Percentiles rank a stretch among this genome's conserved stretches.
Evolutionary conservation across 768 basidiomycete genomes (phyloP).

Genomic region (Lactarius hengduanensis): DNA sequence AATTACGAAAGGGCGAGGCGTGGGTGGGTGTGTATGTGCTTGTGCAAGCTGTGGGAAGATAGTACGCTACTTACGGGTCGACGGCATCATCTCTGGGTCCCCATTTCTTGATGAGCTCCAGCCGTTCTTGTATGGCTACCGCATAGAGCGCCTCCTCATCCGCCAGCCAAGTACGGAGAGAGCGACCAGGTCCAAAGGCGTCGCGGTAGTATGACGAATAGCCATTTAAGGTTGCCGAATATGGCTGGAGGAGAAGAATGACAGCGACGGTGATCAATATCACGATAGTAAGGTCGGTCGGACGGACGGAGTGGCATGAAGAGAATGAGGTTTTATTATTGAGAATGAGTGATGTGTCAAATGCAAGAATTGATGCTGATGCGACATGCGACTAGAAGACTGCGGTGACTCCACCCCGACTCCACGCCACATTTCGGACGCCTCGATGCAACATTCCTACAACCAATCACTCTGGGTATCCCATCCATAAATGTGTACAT

Average conservation of each 20-base stretch:
- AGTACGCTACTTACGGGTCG: too few relatives aligned
- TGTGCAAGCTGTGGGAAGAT: too few relatives aligned
- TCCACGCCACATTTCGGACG: too few relatives aligned
- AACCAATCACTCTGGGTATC: background rate
- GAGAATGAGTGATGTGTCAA: background rate
- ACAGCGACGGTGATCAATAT: background rate
- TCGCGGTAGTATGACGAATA: constrained; percentile 14
- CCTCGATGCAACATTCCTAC: background rate
- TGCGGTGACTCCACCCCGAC: too few relatives aligned
- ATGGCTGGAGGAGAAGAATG: constrained; percentile 1
- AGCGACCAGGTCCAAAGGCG: background rate
- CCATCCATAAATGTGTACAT: background rate
- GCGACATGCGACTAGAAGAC: too few relatives aligned
- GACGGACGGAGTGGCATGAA: constrained; percentile 7
- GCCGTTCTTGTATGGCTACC: background rate
- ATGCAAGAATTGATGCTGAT: too few relatives aligned
- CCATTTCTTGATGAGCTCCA: constrained; percentile 17
- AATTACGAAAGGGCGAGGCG: background rate
- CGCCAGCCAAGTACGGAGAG: constrained; percentile 10
- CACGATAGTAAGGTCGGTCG: background rate
- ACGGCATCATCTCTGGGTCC: background rate
- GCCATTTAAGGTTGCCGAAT: background rate
- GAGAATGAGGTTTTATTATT: background rate
- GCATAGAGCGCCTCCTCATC: constrained; percentile 15
- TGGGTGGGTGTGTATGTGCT: too few relatives aligned